phyloP scores from a whole-genome alignment of 768 basidiomycete species.

The Tricholoma sp. region DNA sequence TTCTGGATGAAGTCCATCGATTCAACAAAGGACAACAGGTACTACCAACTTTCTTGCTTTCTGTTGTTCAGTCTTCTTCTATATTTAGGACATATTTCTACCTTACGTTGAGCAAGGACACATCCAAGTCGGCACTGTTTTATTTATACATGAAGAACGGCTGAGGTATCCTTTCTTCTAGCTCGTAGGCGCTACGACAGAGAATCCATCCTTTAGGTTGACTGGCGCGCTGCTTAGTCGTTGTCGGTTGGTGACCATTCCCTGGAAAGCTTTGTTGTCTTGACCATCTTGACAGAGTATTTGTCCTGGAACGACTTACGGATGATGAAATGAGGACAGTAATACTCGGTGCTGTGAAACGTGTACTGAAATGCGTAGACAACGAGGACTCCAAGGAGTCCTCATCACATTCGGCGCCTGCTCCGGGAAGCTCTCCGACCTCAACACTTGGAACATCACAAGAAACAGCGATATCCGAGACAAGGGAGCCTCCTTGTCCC shows the following conservation, averaged over 20 bases:
- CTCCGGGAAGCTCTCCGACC: background rate
- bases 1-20: slow-evolving; percentile 83
- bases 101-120: slow-evolving; percentile 78
- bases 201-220: slow-evolving; percentile 85
- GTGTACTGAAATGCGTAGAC: slow-evolving; percentile 10
- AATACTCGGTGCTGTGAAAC: slow-evolving; percentile 46
- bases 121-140: slow-evolving; percentile 45
- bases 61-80: background rate
- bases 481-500: slow-evolving; percentile 8
- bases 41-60: background rate
- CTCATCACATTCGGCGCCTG: slow-evolving; percentile 1
- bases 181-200: slow-evolving; percentile 83
- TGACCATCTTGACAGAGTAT: slow-evolving; percentile 47
- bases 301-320: slow-evolving; percentile 64
- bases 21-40: slow-evolving; percentile 73
- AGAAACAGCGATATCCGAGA: slow-evolving; percentile 13
- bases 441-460: slow-evolving; percentile 7
- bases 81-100: slow-evolving; percentile 65
- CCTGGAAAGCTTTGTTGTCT: slow-evolving; percentile 6
- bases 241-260: slow-evolving; percentile 52
- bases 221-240: slow-evolving; percentile 69
- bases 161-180: slow-evolving; percentile 15
- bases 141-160: background rate
- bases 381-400: slow-evolving; percentile 5
- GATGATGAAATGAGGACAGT: slow-evolving; percentile 57